These are phyloP conservation scores for Albatrellus ellisii DNA, from an alignment of 768 basidiomycete genomes.

Conservation along the genomic window DNA sequence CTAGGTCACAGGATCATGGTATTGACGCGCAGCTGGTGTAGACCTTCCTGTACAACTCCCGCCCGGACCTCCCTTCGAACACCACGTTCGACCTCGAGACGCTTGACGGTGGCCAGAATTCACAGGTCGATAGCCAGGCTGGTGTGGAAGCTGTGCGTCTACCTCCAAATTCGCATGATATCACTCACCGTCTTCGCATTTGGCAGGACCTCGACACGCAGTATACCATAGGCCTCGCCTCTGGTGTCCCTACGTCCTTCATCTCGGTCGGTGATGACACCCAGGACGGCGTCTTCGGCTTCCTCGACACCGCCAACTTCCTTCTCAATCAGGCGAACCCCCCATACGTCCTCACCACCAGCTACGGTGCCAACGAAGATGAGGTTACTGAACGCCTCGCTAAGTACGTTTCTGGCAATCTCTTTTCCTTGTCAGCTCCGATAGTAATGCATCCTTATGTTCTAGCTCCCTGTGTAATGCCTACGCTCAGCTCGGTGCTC, in stretches of 20 bases:
- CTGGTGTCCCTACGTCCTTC: constrained; percentile 16
- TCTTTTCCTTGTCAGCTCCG: background rate
- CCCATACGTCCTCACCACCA: constrained; percentile 10
- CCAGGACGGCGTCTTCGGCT: constrained; percentile 14
- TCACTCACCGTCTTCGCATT: background rate
- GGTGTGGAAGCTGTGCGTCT: constrained; percentile 14
- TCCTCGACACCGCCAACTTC: constrained; percentile 11
- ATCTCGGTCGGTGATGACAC: constrained; percentile 16
- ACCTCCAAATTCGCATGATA: background rate
- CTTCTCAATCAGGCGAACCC: constrained; percentile 6
- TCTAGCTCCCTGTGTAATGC: constrained; percentile 10
- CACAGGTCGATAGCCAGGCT: constrained; percentile 6
- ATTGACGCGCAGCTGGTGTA: background rate
- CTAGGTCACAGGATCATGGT: no score
- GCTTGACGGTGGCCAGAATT: constrained; percentile 14
- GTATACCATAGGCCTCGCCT: constrained; percentile 14
- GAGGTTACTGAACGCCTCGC: constrained; percentile 1
- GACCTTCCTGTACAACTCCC: constrained; percentile 8
- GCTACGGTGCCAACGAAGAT: constrained; percentile 9
- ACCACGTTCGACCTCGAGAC: constrained; percentile 11
- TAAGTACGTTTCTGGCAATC: constrained; percentile 1
- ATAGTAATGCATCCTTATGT: background rate
- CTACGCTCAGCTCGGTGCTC: constrained; percentile 10
- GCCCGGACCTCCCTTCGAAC: constrained; percentile 7
- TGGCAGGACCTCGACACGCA: constrained; percentile 15